Conservation (phyloP, 345 rosid genomes). For the Camelina hispida region DNA sequence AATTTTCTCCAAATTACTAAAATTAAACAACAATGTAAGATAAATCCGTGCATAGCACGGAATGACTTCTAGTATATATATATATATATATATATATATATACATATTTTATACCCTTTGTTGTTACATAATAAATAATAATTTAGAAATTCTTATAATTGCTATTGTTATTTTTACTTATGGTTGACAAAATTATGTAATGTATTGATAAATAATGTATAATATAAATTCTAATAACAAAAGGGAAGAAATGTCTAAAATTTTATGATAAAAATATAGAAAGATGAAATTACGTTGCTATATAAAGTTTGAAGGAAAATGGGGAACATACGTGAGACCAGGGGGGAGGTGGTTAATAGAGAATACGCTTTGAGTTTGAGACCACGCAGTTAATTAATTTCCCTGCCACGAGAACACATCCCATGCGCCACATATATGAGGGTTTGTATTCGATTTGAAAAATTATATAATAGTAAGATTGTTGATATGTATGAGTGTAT, state of each 20-base stretch:
- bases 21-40: too few species aligned
- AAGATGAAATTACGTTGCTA: neutral
- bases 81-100: too few species aligned
- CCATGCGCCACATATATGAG: slow-evolving; percentile 40
- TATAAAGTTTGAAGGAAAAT: slow-evolving; percentile 19
- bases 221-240: neutral
- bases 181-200: neutral
- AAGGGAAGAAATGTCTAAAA: neutral
- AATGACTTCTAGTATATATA: too few species aligned
- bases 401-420: slow-evolving; percentile 35
- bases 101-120: neutral
- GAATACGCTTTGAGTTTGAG: slow-evolving; percentile 17
- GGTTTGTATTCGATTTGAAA: neutral
- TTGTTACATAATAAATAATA: neutral
- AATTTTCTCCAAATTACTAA: too few species aligned
- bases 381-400: slow-evolving; percentile 4
- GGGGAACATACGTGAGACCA: slow-evolving; percentile 30
- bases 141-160: neutral
- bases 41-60: too few species aligned
- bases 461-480: neutral
- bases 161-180: neutral
- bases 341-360: neutral
- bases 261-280: neutral
- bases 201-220: neutral
- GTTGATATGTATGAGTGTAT: slow-evolving; percentile 13